Evolutionary conservation across 2,329 filamentous ascomycete genomes (phyloP).

Genomic region (Blastomyces emzantsi): DNA sequence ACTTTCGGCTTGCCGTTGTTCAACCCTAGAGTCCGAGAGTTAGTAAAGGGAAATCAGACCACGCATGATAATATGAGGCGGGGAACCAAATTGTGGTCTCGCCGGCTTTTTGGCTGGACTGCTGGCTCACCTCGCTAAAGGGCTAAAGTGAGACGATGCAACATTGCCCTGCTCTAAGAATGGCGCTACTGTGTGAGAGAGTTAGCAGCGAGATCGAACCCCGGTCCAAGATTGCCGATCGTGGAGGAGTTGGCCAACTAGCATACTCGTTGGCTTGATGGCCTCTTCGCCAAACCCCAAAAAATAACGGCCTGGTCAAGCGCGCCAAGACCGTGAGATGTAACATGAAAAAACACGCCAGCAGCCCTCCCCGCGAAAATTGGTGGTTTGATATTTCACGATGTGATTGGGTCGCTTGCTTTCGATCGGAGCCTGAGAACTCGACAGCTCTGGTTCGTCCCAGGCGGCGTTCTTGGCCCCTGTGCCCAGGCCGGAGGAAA

Average conservation of each 20-base stretch:
- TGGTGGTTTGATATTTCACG: background rate
- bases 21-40: background rate
- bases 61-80: background rate
- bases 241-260: background rate
- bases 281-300: too few relatives aligned
- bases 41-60: background rate
- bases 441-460: background rate
- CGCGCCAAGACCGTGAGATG: constrained; percentile 5
- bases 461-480: background rate
- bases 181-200: background rate
- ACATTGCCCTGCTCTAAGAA: background rate
- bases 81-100: background rate
- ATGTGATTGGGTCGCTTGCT: background rate
- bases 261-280: background rate
- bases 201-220: background rate
- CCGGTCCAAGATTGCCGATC: background rate
- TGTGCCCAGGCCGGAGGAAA: background rate
- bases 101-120: background rate
- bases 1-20: background rate
- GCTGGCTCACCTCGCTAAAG: background rate
- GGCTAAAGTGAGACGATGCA: background rate
- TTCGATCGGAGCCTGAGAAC: background rate
- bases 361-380: background rate
- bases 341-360: constrained; percentile 1
- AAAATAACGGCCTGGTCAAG: background rate